Evolutionary conservation across 352 stramenopile genomes (phyloP).

Genomic region (Globisporangium solare): DNA sequence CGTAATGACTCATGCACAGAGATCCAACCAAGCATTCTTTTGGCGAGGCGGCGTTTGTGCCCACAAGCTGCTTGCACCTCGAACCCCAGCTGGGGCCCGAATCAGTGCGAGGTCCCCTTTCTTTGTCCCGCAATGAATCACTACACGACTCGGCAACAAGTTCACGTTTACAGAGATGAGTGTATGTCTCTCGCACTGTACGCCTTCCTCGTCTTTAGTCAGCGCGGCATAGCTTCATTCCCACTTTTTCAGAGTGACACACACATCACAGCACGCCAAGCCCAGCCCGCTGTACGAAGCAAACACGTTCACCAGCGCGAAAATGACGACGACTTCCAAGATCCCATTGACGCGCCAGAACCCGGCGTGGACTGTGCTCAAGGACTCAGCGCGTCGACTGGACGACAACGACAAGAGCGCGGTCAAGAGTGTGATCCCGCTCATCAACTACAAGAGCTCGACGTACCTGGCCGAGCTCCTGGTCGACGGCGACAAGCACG

Average conservation of each 20-base stretch:
- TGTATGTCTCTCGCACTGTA: too few relatives aligned
- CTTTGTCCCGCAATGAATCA: too few relatives aligned
- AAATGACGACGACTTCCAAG: not conserved
- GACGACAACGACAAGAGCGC: not conserved
- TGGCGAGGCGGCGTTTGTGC: too few relatives aligned
- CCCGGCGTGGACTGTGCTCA: constrained; percentile 4
- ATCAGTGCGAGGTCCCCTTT: too few relatives aligned
- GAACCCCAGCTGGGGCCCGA: too few relatives aligned
- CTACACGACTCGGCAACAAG: too few relatives aligned
- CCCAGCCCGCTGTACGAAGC: not conserved
- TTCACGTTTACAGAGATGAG: too few relatives aligned
- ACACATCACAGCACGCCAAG: not conserved
- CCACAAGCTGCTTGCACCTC: too few relatives aligned
- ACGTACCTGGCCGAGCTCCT: constrained; percentile 53
- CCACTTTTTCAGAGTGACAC: not conserved
- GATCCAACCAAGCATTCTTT: too few relatives aligned
- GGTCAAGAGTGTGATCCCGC: not conserved
- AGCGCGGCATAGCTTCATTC: not conserved
- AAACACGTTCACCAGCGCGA: not conserved
- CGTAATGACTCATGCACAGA: too few relatives aligned
- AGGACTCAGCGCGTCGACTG: not conserved
- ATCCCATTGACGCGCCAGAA: not conserved
- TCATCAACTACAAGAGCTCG: constrained; percentile 37
- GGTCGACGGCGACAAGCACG: constrained; percentile 33
- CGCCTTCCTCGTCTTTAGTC: too few relatives aligned